Evolutionary conservation across 352 stramenopile species (phyloP).

Genomic region (Pythium scleroteichum): DNA sequence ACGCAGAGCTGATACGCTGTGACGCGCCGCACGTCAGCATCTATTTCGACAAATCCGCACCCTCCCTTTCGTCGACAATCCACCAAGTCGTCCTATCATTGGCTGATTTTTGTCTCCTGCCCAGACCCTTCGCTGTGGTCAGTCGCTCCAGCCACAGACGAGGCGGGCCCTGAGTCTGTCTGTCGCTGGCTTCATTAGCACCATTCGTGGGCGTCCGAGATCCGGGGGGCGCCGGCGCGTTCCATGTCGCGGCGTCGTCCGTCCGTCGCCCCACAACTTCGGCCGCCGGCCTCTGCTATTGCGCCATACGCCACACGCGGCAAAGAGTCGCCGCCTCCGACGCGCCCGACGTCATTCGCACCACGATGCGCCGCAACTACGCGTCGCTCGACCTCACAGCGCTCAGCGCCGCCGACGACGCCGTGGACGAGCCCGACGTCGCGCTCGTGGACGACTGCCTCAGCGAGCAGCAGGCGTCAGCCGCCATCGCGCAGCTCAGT

Average conservation of each 20-base stretch:
- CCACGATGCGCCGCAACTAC: constrained; percentile 29
- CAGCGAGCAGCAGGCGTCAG: background rate
- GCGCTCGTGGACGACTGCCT: constrained; percentile 5
- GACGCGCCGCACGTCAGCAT: constrained; percentile 20
- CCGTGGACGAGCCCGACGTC: background rate
- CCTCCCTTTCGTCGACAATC: constrained; percentile 17
- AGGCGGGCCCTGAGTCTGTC: background rate
- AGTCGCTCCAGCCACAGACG: constrained; percentile 2
- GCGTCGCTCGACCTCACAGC: constrained; percentile 27
- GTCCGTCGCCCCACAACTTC: background rate
- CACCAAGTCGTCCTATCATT: constrained; percentile 4
- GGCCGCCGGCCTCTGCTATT: background rate
- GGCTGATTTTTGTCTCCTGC: constrained; percentile 2
- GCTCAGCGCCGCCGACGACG: constrained; percentile 8
- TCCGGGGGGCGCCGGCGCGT: background rate
- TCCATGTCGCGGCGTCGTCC: constrained; percentile 25
- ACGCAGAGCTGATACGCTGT: constrained; percentile 5
- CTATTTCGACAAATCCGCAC: constrained; percentile 12
- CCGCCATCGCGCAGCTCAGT: constrained; percentile 18
- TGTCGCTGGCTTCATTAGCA: background rate
- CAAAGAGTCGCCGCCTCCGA: background rate
- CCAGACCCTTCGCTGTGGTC: constrained; percentile 10
- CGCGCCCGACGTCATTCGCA: constrained; percentile 7
- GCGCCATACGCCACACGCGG: too few relatives aligned
- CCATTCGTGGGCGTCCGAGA: constrained; percentile 7